These are phyloP conservation scores for Candida pseudofarinosa DNA, from an alignment of 805 yeast species.

Conservation along the genomic window DNA sequence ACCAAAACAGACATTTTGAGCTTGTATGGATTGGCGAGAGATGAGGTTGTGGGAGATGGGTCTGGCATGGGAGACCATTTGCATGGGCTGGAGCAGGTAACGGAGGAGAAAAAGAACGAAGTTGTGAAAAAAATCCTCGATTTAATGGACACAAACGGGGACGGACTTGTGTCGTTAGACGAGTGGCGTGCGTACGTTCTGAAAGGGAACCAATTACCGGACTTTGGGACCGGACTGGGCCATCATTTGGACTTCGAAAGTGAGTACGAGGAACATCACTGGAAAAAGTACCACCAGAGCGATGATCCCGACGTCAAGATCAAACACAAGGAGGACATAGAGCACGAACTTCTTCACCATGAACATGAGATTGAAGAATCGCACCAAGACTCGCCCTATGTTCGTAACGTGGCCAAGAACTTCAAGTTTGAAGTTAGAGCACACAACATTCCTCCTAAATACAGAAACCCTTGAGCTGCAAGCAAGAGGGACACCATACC, in stretches of 20 bases:
- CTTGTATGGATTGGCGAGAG: slow-evolving; percentile 75
- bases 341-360: slow-evolving; percentile 80
- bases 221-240: slow-evolving; percentile 89
- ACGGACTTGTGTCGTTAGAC: slow-evolving; percentile 58
- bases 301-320: slow-evolving; percentile 76
- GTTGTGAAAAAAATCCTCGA: slow-evolving; percentile 54
- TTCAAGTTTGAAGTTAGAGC: slow-evolving; percentile 27
- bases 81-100: slow-evolving; percentile 49
- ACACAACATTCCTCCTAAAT: slow-evolving; percentile 31
- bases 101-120: slow-evolving; percentile 50
- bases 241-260: slow-evolving; percentile 92
- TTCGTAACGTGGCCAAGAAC: slow-evolving; percentile 26
- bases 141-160: slow-evolving; percentile 62
- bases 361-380: slow-evolving; percentile 76
- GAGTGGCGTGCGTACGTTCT: slow-evolving; percentile 66
- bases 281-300: slow-evolving; percentile 76
- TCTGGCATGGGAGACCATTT: slow-evolving; percentile 71
- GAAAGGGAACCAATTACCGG: slow-evolving; percentile 76
- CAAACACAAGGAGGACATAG: slow-evolving; percentile 85
- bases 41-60: slow-evolving; percentile 77
- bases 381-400: slow-evolving; percentile 25
- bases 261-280: slow-evolving; percentile 93
- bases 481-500: no score
- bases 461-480: slow-evolving; percentile 9
- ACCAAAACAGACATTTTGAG: slow-evolving; percentile 63